Evolutionary conservation across 108 stramenopile genomes (phyloP).

Genomic region (Skeletonema grethae): DNA sequence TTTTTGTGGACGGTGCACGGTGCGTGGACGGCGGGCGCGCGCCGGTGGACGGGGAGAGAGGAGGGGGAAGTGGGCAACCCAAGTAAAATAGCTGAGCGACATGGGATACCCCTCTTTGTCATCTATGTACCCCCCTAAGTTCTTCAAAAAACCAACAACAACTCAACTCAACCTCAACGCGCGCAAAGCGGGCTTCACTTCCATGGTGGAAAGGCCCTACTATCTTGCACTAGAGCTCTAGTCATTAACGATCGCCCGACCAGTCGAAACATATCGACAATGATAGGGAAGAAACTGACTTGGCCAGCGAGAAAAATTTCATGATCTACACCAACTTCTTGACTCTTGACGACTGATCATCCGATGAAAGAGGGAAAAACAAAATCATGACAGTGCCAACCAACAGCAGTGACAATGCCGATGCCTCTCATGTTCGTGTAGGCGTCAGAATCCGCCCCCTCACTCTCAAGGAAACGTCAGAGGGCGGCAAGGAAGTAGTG

Average conservation of each 20-base stretch:
- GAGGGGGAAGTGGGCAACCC: neutral
- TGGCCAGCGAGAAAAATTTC: too few relatives aligned
- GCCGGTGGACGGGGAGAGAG: neutral
- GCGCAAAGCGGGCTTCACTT: too few relatives aligned
- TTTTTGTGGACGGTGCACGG: neutral
- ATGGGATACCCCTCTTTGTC: too few relatives aligned
- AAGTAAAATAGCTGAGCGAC: too few relatives aligned
- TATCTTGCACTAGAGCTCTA: neutral
- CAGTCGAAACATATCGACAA: neutral
- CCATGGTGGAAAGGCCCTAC: too few relatives aligned
- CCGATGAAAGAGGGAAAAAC: neutral
- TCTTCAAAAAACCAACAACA: neutral
- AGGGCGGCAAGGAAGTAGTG: slow-evolving; percentile 69
- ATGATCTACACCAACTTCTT: neutral
- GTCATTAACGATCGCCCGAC: neutral
- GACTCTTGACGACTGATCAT: neutral
- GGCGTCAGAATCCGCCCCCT: slow-evolving; percentile 82
- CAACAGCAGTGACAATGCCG: neutral
- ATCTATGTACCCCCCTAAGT: too few relatives aligned
- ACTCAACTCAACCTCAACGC: too few relatives aligned
- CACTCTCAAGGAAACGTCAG: slow-evolving; percentile 65
- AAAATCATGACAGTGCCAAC: neutral
- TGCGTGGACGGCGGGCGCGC: too few relatives aligned
- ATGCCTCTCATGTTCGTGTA: slow-evolving; percentile 66
- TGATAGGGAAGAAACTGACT: neutral